Percentiles rank a stretch among this genome's conserved stretches.
Evolutionary conservation across 2,329 filamentous ascomycete genomes (phyloP).

Genomic region (Colletotrichum graminicola): DNA sequence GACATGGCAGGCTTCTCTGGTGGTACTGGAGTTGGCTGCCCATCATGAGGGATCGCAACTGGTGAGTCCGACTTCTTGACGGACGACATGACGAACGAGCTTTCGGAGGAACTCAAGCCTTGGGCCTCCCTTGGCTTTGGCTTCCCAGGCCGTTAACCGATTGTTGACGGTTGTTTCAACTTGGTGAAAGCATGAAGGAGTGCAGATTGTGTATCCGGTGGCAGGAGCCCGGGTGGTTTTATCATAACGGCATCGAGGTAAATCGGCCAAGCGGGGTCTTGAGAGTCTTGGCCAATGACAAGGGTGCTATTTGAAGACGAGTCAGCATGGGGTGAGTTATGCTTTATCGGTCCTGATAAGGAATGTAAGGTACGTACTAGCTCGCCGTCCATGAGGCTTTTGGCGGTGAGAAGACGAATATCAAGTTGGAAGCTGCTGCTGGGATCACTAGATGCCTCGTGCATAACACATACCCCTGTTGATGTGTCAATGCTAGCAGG

Average conservation of each 20-base stretch:
- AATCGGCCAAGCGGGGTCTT: not conserved
- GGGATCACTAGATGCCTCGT: not conserved
- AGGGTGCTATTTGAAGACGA: not conserved
- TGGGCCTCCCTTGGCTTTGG: not conserved
- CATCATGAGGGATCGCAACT: constrained; percentile 33
- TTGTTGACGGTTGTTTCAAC: not conserved
- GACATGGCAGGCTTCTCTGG: constrained; percentile 60
- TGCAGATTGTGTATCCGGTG: not conserved
- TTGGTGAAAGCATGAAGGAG: not conserved
- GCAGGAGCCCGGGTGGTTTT: not conserved
- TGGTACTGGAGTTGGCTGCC: constrained; percentile 48
- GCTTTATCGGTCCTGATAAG: not conserved
- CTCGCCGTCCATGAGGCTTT: not conserved
- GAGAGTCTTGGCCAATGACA: not conserved
- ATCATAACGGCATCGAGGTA: not conserved
- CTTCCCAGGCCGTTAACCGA: not conserved
- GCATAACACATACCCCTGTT: not conserved
- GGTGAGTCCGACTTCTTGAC: constrained; percentile 37
- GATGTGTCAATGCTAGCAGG: not conserved
- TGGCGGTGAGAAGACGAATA: constrained; percentile 5
- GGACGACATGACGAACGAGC: constrained; percentile 29
- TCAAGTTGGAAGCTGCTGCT: not conserved
- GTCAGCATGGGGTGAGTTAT: not conserved
- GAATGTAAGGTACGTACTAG: not conserved
- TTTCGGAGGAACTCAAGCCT: not conserved